phyloP scores from a whole-genome alignment of 2,329 filamentous ascomycete species.

The Fusarium armeniacum region DNA sequence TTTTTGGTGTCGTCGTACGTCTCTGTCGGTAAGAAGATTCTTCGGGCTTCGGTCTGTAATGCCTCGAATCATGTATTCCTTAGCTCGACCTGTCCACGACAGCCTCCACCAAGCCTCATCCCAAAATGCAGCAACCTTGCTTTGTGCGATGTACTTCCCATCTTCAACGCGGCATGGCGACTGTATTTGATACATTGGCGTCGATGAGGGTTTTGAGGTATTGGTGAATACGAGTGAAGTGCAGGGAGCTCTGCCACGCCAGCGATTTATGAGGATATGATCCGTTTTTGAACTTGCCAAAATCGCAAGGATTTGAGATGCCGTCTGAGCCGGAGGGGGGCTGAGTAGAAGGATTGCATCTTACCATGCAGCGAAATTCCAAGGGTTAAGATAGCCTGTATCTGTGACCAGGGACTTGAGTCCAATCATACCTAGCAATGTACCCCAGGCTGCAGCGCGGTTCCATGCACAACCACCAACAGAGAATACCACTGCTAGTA shows the following conservation, averaged over 20 bases:
- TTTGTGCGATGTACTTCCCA: constrained; percentile 26
- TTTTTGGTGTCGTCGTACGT: constrained; percentile 41
- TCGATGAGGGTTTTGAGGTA: neutral
- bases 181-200: constrained; percentile 19
- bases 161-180: constrained; percentile 26
- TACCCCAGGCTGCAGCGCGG: neutral
- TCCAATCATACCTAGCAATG: neutral
- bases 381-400: neutral
- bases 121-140: constrained; percentile 40
- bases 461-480: neutral
- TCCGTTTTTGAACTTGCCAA: neutral
- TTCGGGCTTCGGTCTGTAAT: constrained; percentile 32
- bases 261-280: neutral
- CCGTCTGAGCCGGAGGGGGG: neutral
- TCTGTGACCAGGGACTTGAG: neutral
- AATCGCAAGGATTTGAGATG: neutral
- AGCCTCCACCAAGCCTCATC: constrained; percentile 43
- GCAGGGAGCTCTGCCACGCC: neutral
- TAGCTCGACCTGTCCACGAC: constrained; percentile 27
- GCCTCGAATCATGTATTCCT: constrained; percentile 30
- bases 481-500: too few species aligned
- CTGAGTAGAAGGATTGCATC: neutral
- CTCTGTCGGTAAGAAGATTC: constrained; percentile 33
- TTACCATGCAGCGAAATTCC: neutral
- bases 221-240: neutral